Conservation (phyloP, 768 basidiomycete species). For the Boletus vinaceobasis region DNA sequence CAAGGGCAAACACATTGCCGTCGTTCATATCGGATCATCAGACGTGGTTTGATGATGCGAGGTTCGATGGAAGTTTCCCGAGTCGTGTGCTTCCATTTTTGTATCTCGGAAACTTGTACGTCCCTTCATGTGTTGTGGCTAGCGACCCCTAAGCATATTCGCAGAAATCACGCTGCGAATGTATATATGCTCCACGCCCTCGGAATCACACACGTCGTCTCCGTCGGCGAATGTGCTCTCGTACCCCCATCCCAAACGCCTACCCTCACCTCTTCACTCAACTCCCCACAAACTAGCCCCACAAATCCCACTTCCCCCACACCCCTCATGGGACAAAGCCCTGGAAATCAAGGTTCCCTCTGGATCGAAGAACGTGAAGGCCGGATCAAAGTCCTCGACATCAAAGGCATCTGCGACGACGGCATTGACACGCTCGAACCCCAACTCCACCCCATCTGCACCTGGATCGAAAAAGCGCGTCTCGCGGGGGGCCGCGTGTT, state of each 20-base stretch:
- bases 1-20: conserved; percentile 69
- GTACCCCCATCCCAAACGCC: conserved; percentile 63
- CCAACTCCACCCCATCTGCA: conserved; percentile 82
- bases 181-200: conserved; percentile 94
- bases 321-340: conserved; percentile 43
- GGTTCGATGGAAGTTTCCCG: conserved; percentile 96
- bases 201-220: conserved; percentile 95
- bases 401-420: conserved; percentile 92
- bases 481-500: conserved; percentile 83
- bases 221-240: conserved; percentile 92
- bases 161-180: conserved; percentile 91
- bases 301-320: conserved; percentile 18
- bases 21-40: conserved; percentile 69
- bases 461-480: conserved; percentile 89
- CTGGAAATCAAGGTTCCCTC: conserved; percentile 63
- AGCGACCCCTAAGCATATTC: not conserved
- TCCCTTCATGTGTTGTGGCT: conserved; percentile 20
- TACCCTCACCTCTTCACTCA: not conserved
- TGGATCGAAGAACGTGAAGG: conserved; percentile 89
- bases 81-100: conserved; percentile 89
- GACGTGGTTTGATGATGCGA: conserved; percentile 90
- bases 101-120: conserved; percentile 92
- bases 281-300: not conserved
- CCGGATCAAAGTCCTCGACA: conserved; percentile 86
- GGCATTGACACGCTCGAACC: conserved; percentile 93